phyloP scores from a whole-genome alignment of 352 stramenopile species.

The Phytophthora sp. region DNA sequence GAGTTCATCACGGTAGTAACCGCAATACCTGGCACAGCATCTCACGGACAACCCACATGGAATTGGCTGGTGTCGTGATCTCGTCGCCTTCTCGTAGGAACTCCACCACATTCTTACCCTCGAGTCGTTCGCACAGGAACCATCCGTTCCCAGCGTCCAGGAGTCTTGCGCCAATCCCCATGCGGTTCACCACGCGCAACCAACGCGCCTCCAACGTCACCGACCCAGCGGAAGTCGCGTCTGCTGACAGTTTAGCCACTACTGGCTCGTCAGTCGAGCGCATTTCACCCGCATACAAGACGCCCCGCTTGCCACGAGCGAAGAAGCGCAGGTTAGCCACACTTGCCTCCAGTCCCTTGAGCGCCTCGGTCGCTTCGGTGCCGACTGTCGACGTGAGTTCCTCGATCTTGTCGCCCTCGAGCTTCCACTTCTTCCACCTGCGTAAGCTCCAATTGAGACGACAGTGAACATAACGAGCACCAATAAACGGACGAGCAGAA shows the following conservation, averaged over 20 bases:
- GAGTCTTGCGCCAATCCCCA: constrained; percentile 61
- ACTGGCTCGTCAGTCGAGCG: constrained; percentile 25
- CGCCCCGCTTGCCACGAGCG: constrained; percentile 65
- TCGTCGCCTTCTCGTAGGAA: constrained; percentile 46
- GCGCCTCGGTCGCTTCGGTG: constrained; percentile 21
- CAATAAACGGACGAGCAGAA: neutral
- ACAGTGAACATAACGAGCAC: neutral
- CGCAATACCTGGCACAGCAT: constrained; percentile 65
- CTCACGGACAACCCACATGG: constrained; percentile 61
- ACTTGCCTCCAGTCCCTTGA: constrained; percentile 28
- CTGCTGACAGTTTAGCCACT: constrained; percentile 60
- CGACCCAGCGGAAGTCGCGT: constrained; percentile 30
- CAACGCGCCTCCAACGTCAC: constrained; percentile 64
- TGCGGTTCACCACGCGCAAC: constrained; percentile 66
- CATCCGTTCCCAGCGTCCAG: constrained; percentile 51
- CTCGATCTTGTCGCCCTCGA: constrained; percentile 57
- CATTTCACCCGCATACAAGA: constrained; percentile 57
- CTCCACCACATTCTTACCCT: constrained; percentile 66
- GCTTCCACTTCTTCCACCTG: constrained; percentile 76
- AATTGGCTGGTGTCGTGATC: constrained; percentile 38
- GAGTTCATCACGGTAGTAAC: too few relatives aligned
- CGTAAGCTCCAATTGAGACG: constrained; percentile 14
- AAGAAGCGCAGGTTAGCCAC: constrained; percentile 61
- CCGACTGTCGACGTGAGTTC: constrained; percentile 43
- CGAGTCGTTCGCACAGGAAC: constrained; percentile 66